Percentiles rank a stretch among this genome's conserved stretches.
phyloP scores from a whole-genome alignment of 768 basidiomycete species.

The Boletellus ananiceps region DNA sequence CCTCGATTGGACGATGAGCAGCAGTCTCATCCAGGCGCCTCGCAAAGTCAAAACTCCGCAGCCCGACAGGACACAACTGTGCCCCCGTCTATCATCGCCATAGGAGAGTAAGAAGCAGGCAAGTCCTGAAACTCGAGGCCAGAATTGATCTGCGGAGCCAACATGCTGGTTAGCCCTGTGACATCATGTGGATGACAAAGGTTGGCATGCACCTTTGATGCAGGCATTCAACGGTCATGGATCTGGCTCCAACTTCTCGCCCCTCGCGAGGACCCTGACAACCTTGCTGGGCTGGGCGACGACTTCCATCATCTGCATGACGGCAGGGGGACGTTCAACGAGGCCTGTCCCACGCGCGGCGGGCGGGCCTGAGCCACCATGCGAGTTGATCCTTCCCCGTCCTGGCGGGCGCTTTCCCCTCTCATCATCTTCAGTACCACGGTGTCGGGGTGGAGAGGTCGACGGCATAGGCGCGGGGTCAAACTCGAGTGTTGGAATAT shows the following conservation, averaged over 20 bases:
- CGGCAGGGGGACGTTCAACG: slow-evolving; percentile 74
- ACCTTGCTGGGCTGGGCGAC: slow-evolving; percentile 69
- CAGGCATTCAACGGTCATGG: slow-evolving; percentile 11
- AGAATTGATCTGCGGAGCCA: slow-evolving; percentile 6
- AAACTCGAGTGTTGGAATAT: slow-evolving; percentile 53
- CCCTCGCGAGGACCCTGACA: slow-evolving; percentile 75
- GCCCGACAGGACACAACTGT: slow-evolving; percentile 21
- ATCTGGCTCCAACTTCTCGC: slow-evolving; percentile 73
- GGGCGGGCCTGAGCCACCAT: slow-evolving; percentile 15
- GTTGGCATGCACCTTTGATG: slow-evolving; percentile 11
- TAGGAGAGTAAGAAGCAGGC: slow-evolving; percentile 15
- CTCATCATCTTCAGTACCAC: slow-evolving; percentile 32
- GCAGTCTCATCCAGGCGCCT: slow-evolving; percentile 16
- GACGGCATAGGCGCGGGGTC: slow-evolving; percentile 27
- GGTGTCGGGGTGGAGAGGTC: slow-evolving; percentile 16
- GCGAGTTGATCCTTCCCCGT: slow-evolving; percentile 29
- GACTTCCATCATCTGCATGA: slow-evolving; percentile 79
- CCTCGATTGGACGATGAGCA: slow-evolving; percentile 18
- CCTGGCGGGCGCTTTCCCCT: slow-evolving; percentile 26
- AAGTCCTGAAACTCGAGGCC: slow-evolving; percentile 18
- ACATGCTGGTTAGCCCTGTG: not conserved
- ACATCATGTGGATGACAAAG: not conserved
- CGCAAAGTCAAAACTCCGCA: slow-evolving; percentile 20
- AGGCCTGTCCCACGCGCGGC: slow-evolving; percentile 37
- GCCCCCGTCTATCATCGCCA: slow-evolving; percentile 20